Base-by-base conservation (phyloP, 2,329 filamentous ascomycete genomes). In the Coniochaeta sp. region DNA sequence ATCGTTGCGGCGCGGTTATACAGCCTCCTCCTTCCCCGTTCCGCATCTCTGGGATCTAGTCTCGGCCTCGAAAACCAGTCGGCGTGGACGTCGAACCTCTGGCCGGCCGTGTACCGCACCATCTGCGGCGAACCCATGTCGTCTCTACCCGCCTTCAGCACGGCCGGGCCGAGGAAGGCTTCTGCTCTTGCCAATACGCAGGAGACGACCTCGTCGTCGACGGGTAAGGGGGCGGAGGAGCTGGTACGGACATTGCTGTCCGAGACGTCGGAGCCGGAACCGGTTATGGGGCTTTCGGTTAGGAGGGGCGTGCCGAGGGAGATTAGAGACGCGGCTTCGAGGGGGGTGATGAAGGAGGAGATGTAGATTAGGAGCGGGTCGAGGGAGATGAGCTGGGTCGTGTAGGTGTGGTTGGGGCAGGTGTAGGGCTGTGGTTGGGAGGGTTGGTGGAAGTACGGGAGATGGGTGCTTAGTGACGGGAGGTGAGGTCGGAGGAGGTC, bases 311-410 rank as follows among this genome's bases (percentile, higher is more conserved):
- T 58, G 48, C 64, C 64, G 10, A 63, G 57, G 45, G 54, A 52
- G 16, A 71, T 62, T 7, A 71, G 56, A 16, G 60, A n/a, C 58
- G 1, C 57, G 51, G 24, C 63, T 52, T 72, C 69, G 20, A 51
- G 20, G 1, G 62, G 54, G 2, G 58, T 52, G 46, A 69, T 58
- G 60, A 72, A 71, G 54, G 63, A 56, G 52, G 62, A 60, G 58
- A 72, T 67, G 56, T 70, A 70, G 54, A 72, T 65, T 3, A 71
- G 60, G 2, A 71, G 59, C 7, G 69, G 70, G 52, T 66, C 63
- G 27, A 69, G 60, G 13, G 69, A 71, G 30, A 72, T 58, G 22
- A 72, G 60, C 45, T 68, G 60, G 0, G 68, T 70, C 3, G 62
- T 65, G 45, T 31, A 47, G 26, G 26, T 47, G 45, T 47, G 45